Evolutionary conservation across 495 filamentous ascomycete genomes (phyloP).

Genomic region (Tuber aestivum): DNA sequence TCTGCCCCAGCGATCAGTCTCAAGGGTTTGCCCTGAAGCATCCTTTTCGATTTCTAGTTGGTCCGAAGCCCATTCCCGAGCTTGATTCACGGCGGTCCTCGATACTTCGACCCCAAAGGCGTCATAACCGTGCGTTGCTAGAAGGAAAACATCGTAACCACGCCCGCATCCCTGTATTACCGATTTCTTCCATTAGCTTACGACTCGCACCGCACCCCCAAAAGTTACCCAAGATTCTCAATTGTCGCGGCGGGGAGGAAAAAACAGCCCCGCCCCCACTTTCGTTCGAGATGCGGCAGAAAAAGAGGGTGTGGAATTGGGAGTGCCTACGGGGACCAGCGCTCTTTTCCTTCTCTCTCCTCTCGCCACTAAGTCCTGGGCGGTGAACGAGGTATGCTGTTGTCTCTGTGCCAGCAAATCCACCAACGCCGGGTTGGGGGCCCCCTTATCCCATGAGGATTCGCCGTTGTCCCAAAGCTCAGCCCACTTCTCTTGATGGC

Average conservation of each 20-base stretch:
- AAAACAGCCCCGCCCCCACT: not conserved
- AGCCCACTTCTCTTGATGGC: slow-evolving; percentile 48
- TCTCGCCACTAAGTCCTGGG: slow-evolving; percentile 20
- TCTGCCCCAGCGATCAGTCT: slow-evolving; percentile 21
- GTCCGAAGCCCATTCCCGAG: slow-evolving; percentile 28
- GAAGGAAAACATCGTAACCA: slow-evolving; percentile 45
- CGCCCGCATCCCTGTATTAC: slow-evolving; percentile 42
- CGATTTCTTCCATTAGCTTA: not conserved
- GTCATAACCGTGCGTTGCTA: slow-evolving; percentile 44
- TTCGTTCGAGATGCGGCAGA: not conserved
- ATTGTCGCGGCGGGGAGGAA: too few species aligned
- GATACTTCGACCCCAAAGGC: slow-evolving; percentile 44
- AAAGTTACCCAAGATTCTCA: not conserved
- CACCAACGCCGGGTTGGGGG: slow-evolving; percentile 56
- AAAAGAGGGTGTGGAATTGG: not conserved
- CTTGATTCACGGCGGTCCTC: slow-evolving; percentile 33
- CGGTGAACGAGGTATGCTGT: slow-evolving; percentile 19
- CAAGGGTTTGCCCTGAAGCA: slow-evolving; percentile 14
- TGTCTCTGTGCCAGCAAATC: slow-evolving; percentile 51
- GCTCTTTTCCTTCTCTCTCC: slow-evolving; percentile 43
- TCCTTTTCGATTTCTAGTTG: slow-evolving; percentile 22
- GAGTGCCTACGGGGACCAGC: slow-evolving; percentile 44
- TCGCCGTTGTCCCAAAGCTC: slow-evolving; percentile 54
- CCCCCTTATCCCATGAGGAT: slow-evolving; percentile 58
- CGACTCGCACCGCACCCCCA: not conserved